Base-by-base conservation (phyloP, 768 basidiomycete genomes). In the Rhodocollybia butyracea region DNA sequence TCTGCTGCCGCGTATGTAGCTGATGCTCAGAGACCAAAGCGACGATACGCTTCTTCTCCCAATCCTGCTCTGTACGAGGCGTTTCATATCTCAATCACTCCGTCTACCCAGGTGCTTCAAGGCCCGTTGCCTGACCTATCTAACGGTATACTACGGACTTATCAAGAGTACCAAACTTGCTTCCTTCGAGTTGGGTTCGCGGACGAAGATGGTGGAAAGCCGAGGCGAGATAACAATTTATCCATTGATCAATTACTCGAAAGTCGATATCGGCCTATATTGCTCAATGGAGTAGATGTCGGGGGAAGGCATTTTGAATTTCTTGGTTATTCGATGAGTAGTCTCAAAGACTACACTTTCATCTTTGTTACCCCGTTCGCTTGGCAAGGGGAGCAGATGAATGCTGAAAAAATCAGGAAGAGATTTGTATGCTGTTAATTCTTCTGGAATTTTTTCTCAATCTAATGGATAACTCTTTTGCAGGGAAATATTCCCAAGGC, bases 301-400 rank as follows among this genome's bases (percentile, higher is more conserved):
- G 81, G 73, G 2, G 80, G 80, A 7, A 69, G 80, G 29, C 56
- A 58, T 0, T 82, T 73, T 58, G 57, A 77, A 2, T 73, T 82
- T 61, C 61, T 83, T 24, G 81, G 76, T 3, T 82, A 82, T 55
- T 81, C 79, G 2, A 79, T 77, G 72, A 79, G 77, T 47, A 80
- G 80, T 3, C 65, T 82, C 51, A 73, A 73, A 57, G 71, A 78
- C 40, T 77, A 82, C 50, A 75, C 76, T 0, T 68, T 81, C 46
- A 75, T 73, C 65, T 82, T 82, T 55, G 76, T 81, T 22, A 68
- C 71, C 7, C 72, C 74, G 0, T 82, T 82, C 53, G 11, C 5
- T 12, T 22, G 10, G 15, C 10, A 50, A 12, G 48, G 48, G 17
- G 34, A 34, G 15, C 34, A 34, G 12, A 39, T 50, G 34, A 38